phyloP scores from a whole-genome alignment of 371 early-diverging fungal species.

The Coemansia linderi region DNA sequence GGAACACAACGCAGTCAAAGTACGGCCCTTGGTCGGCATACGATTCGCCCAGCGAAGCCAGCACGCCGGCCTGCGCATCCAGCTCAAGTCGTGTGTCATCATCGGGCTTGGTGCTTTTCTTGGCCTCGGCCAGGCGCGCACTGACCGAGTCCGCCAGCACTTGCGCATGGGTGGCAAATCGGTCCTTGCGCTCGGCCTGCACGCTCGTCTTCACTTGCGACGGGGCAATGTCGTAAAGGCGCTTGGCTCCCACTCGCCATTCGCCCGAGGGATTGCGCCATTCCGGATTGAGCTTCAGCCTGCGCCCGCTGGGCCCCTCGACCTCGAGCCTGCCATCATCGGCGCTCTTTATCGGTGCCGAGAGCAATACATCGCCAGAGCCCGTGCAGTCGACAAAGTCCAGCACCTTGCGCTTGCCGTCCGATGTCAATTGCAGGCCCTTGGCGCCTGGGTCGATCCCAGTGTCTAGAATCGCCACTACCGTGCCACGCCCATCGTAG shows the following conservation, averaged over 20 bases:
- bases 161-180: slow-evolving; percentile 68
- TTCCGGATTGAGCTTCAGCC: slow-evolving; percentile 66
- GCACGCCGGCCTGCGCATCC: slow-evolving; percentile 68
- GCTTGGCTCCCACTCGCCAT: slow-evolving; percentile 83
- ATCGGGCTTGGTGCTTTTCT: slow-evolving; percentile 48
- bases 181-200: slow-evolving; percentile 67
- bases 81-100: slow-evolving; percentile 61
- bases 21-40: slow-evolving; percentile 80
- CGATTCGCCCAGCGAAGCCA: slow-evolving; percentile 64
- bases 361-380: slow-evolving; percentile 54
- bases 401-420: slow-evolving; percentile 86
- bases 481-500: slow-evolving; percentile 87
- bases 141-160: slow-evolving; percentile 65
- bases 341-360: slow-evolving; percentile 36
- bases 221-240: slow-evolving; percentile 78
- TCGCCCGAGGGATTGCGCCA: slow-evolving; percentile 81
- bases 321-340: slow-evolving; percentile 58
- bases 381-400: slow-evolving; percentile 95
- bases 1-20: slow-evolving; percentile 83
- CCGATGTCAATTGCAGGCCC: slow-evolving; percentile 80
- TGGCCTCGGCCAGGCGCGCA: slow-evolving; percentile 60
- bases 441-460: slow-evolving; percentile 92
- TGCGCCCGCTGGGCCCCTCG: slow-evolving; percentile 75
- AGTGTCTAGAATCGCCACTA: slow-evolving; percentile 90
- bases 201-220: slow-evolving; percentile 60